Base-by-base conservation (phyloP, 495 filamentous ascomycete genomes). In the Podospora pseudoanserina region DNA sequence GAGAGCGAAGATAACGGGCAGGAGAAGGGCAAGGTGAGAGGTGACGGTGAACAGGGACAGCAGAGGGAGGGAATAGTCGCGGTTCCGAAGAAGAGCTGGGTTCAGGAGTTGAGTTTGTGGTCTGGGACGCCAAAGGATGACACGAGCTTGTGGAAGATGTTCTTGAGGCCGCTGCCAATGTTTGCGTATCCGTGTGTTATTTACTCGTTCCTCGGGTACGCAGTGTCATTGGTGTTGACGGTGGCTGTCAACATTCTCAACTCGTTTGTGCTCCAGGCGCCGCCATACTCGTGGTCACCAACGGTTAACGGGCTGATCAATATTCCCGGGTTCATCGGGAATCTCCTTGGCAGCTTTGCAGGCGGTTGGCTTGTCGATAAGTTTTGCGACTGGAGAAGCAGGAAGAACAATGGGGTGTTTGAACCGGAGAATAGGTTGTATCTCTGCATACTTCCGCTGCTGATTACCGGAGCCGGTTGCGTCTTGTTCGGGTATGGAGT, bases 191-290 rank as follows among this genome's bases (percentile, higher is more conserved):
- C 80, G 9, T 76, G 75, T 64, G 79, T 81, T 65, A 68, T 80
- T 63, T 81, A 79, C 63, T 71, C 79, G 18, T 80, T 78, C 54
- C 76, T 81, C 11, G 78, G 76, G 30, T 80, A 81, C 67, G 79
- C 84, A 5, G 73, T 79, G 2, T 77, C 76, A 23, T 76, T 81
- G n/a, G 87, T 85, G 55, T 84, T 84, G 69, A 82, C 78, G 20
- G 86, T 89, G 71, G 78, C 90, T 67, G 86, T 87, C 20, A 77
- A 89, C 70, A 90, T 90, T 71, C 79, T 91, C 27, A 90, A 88
- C 28, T 83, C 90, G 23, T 87, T 88, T 70, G 85, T 83, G 2
- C 87, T 91, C 63, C 84, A 86, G 20, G 84, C 83, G 3, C 87
- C 88, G 13, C 89, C 88, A 0, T 91, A 90, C 72, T 85, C 82